phyloP scores from a whole-genome alignment of 352 stramenopile species.

The Thraustochytrium striatum region DNA sequence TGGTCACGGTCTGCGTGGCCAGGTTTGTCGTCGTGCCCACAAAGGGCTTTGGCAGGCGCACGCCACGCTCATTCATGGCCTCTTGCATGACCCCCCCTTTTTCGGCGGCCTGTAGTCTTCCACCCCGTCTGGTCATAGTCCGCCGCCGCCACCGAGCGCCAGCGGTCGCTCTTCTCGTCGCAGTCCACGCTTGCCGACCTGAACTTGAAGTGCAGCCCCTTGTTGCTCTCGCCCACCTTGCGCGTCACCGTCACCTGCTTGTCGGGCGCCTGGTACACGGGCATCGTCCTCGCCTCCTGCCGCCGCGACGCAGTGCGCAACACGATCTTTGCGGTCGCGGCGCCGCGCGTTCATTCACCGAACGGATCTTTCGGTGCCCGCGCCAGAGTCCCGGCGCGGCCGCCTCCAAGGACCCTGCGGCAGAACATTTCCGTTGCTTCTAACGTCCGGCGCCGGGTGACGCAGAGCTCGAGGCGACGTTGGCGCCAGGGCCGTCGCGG shows the following conservation, averaged over 20 bases:
- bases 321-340: too few species aligned
- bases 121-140: background rate
- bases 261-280: conserved; percentile 9
- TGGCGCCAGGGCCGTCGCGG: too few species aligned
- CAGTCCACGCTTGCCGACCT: background rate
- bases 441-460: too few species aligned
- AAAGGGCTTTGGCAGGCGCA: background rate
- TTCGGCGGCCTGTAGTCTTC: conserved; percentile 25
- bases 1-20: background rate
- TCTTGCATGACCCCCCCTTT: conserved; percentile 36
- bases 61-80: background rate
- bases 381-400: too few species aligned
- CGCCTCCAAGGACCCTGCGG: too few species aligned
- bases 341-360: too few species aligned
- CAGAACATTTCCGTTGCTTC: too few species aligned
- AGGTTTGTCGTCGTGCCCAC: conserved; percentile 8
- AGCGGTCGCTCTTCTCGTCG: background rate
- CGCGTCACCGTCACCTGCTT: conserved; percentile 13
- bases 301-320: too few species aligned
- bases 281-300: conserved; percentile 2
- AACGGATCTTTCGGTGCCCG: too few species aligned
- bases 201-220: conserved; percentile 27
- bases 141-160: background rate
- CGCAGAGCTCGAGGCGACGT: too few species aligned
- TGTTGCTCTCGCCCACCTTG: conserved; percentile 18